Evolutionary conservation across 2,329 filamentous ascomycete genomes (phyloP).

Genomic region (Diaporthe sp.): DNA sequence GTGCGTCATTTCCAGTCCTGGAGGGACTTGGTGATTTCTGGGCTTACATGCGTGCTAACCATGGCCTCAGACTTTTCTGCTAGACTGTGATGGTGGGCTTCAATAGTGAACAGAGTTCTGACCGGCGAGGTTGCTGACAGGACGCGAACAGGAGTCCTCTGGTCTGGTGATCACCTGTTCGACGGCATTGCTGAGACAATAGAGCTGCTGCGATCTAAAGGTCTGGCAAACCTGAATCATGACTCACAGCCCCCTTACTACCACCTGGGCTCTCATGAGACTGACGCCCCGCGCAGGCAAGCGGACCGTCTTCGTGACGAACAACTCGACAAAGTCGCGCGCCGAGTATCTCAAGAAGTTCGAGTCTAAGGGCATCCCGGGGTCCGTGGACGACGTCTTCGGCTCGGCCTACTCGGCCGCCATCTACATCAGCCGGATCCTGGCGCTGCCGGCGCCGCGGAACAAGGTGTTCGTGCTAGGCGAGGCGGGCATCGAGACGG

Average conservation of each 20-base stretch:
- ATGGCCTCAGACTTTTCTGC: constrained; percentile 81
- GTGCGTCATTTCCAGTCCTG: constrained; percentile 68
- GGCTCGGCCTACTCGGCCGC: constrained; percentile 95
- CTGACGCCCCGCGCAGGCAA: constrained; percentile 74
- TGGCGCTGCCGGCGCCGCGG: constrained; percentile 81
- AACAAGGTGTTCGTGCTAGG: constrained; percentile 96
- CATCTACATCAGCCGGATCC: constrained; percentile 95
- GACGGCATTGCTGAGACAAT: constrained; percentile 88
- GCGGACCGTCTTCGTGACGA: constrained; percentile 94
- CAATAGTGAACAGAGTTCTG: constrained; percentile 3
- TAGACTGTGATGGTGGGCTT: constrained; percentile 93
- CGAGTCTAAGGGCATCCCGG: constrained; percentile 82
- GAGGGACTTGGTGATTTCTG: constrained; percentile 14
- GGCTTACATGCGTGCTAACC: constrained; percentile 40
- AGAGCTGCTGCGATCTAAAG: constrained; percentile 84
- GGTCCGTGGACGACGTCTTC: constrained; percentile 90
- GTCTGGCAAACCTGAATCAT: constrained; percentile 58
- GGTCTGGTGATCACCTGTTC: constrained; percentile 94
- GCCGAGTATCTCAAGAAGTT: constrained; percentile 95
- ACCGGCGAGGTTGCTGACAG: constrained; percentile 39
- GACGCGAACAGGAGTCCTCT: constrained; percentile 82
- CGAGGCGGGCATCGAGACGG: constrained; percentile 90
- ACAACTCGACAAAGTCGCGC: constrained; percentile 98
- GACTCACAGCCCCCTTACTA: constrained; percentile 37
- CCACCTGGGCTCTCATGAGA: not conserved